A percentile compares a stretch with the other conserved stretches of the same genome.
phyloP scores from a whole-genome alignment of 768 basidiomycete genomes.

The Mycena amicta region DNA sequence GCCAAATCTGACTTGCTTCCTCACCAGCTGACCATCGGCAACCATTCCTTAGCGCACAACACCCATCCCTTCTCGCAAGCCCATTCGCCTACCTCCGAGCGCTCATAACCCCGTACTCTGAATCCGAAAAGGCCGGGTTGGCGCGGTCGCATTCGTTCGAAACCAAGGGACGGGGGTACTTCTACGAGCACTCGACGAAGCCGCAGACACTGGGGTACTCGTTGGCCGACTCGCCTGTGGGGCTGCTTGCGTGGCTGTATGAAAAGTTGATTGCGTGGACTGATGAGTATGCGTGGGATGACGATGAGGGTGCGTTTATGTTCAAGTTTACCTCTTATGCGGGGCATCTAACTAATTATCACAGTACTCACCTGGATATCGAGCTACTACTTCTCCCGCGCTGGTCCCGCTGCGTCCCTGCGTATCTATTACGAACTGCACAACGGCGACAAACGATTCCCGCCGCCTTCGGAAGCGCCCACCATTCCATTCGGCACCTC shows the following conservation, averaged over 20 bases:
- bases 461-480: no score
- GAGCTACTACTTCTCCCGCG: no score
- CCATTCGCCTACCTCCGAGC: constrained; percentile 34
- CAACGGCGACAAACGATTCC: no score
- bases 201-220: constrained; percentile 58
- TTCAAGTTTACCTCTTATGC: no score
- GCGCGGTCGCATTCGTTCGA: constrained; percentile 29
- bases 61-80: constrained; percentile 25
- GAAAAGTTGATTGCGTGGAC: constrained; percentile 53
- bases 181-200: constrained; percentile 43
- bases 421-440: no score
- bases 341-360: no score
- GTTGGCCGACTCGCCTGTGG: constrained; percentile 60
- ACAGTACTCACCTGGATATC: no score
- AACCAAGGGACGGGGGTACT: constrained; percentile 40
- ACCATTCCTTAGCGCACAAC: constrained; percentile 24
- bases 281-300: constrained; percentile 57
- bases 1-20: not conserved
- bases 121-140: constrained; percentile 36
- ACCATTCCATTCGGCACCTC: no score
- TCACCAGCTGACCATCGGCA: not conserved
- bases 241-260: constrained; percentile 58
- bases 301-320: constrained; percentile 55
- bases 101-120: constrained; percentile 21
- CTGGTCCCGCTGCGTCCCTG: no score